Conservation (phyloP, 176 grass and related monocot species). For the Zoysia japonica region DNA sequence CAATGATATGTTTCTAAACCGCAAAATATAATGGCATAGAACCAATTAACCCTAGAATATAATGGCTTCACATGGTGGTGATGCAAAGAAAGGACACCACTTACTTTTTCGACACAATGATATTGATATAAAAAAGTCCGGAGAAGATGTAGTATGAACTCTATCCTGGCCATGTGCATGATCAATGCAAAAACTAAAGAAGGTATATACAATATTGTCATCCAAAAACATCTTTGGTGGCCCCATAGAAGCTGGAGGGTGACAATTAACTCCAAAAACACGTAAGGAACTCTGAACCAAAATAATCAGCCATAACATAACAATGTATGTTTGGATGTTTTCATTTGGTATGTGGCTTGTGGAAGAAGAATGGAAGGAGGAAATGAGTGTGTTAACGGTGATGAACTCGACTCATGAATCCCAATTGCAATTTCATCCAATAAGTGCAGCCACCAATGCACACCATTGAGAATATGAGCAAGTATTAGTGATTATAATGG, state of each 20-base stretch:
- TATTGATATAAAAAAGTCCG: not conserved
- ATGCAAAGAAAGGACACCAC: not conserved
- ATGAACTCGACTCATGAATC: not conserved
- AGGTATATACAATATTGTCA: not conserved
- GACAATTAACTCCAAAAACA: not conserved
- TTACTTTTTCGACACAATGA: not conserved
- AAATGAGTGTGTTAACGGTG: not conserved
- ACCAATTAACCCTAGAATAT: not conserved
- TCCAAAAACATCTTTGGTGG: not conserved
- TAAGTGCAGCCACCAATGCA: not conserved
- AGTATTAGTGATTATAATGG: not conserved
- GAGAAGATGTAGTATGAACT: not conserved
- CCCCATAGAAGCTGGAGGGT: not conserved
- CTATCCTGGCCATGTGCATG: not conserved
- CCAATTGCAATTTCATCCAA: not conserved
- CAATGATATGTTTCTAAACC: no score
- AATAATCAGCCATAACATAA: not conserved
- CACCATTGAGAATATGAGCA: not conserved
- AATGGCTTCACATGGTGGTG: not conserved
- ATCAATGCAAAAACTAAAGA: not conserved
- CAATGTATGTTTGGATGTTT: not conserved
- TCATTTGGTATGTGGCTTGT: not conserved
- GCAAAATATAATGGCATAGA: no score
- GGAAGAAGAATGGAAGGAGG: not conserved
- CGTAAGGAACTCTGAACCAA: not conserved